phyloP scores from a whole-genome alignment of 495 filamentous ascomycete genomes.

The Tetracladium setigerum region DNA sequence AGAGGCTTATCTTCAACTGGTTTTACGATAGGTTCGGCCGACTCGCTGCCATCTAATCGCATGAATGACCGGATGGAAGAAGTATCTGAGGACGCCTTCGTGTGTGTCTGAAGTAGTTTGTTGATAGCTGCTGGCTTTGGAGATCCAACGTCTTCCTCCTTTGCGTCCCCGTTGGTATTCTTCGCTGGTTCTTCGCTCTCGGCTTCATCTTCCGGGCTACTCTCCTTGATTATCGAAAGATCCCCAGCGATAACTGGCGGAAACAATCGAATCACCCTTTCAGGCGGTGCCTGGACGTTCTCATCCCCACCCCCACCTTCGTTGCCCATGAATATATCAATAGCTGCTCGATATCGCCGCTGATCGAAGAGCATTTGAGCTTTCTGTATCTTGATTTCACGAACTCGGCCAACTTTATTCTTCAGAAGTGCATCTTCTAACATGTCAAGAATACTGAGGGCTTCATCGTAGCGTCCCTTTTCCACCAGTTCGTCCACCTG shows the following conservation, averaged over 20 bases:
- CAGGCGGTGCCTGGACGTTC: conserved; percentile 71
- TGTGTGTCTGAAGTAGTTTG: conserved; percentile 44
- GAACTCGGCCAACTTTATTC: conserved; percentile 70
- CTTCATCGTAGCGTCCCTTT: conserved; percentile 76
- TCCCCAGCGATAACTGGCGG: conserved; percentile 79
- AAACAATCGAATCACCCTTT: conserved; percentile 79
- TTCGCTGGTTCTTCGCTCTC: conserved; percentile 41
- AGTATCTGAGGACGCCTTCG: conserved; percentile 48
- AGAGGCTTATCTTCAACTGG: conserved; percentile 37
- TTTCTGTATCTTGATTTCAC: conserved; percentile 84
- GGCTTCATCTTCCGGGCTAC: conserved; percentile 32
- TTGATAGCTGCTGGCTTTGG: conserved; percentile 36
- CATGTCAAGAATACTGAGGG: conserved; percentile 79
- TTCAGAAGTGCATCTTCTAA: conserved; percentile 86
- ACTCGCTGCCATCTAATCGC: conserved; percentile 39
- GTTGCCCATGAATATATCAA: conserved; percentile 78
- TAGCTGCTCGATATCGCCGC: conserved; percentile 76
- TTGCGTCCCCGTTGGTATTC: conserved; percentile 26
- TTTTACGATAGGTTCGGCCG: conserved; percentile 32
- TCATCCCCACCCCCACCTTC: background rate
- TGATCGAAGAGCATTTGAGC: conserved; percentile 76
- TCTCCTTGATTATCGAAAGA: conserved; percentile 47
- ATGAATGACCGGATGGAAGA: conserved; percentile 58
- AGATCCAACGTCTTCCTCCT: conserved; percentile 31
- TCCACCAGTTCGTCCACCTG: conserved; percentile 82